These are phyloP conservation scores for Ochromonadaceae sp. DNA, from an alignment of 352 stramenopile species.

Conservation along the genomic window DNA sequence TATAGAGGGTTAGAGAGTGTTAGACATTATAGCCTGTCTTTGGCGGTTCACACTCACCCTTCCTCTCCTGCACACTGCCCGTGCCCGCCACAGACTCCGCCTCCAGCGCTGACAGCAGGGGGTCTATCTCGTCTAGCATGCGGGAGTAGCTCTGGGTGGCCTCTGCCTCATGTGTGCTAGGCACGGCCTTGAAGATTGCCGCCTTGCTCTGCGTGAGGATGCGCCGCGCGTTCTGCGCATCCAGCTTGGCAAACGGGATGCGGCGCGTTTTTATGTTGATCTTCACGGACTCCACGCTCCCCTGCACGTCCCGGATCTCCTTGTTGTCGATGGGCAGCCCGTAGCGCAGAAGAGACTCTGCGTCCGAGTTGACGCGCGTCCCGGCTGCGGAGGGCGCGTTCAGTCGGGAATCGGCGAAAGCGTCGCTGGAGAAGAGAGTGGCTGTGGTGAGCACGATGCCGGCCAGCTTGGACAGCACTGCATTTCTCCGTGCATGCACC, in stretches of 20 bases:
- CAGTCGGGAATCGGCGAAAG: background rate
- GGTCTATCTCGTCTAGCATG: constrained; percentile 35
- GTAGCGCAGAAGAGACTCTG: constrained; percentile 52
- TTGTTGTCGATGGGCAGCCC: constrained; percentile 42
- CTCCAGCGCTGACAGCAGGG: constrained; percentile 33
- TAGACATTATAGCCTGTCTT: no score
- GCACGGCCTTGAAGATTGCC: constrained; percentile 38
- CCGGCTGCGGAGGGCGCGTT: constrained; percentile 27
- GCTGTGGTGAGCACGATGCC: no score
- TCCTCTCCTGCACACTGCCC: constrained; percentile 23
- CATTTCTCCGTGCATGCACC: no score
- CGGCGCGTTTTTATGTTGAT: constrained; percentile 36
- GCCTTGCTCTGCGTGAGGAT: constrained; percentile 37
- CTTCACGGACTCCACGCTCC: constrained; percentile 44
- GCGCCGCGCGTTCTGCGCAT: constrained; percentile 38
- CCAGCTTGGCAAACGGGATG: constrained; percentile 35
- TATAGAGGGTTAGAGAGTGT: no score
- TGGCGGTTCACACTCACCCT: no score
- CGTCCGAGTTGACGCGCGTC: constrained; percentile 60
- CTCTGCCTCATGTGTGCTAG: constrained; percentile 32
- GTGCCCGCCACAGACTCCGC: constrained; percentile 27
- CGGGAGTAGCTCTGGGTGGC: constrained; percentile 31
- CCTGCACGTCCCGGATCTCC: constrained; percentile 49
- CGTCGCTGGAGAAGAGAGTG: no score
- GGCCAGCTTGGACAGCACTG: no score